Evolutionary conservation across 2,329 filamentous ascomycete species (phyloP).

Genomic region (Beauveria caledonica): DNA sequence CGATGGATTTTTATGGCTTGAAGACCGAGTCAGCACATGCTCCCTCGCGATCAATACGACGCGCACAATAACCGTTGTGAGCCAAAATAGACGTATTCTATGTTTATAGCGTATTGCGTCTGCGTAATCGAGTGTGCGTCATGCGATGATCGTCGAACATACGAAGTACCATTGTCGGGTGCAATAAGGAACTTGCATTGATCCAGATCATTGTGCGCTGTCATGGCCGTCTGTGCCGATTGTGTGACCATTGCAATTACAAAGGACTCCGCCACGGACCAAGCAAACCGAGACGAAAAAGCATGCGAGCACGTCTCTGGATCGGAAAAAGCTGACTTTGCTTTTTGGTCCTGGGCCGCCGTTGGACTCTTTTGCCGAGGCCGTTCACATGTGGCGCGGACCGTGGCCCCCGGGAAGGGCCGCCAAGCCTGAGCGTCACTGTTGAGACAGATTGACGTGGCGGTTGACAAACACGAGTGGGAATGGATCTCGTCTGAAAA

Average conservation of each 20-base stretch:
- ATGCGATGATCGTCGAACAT: neutral
- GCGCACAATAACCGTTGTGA: neutral
- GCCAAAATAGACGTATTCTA: neutral
- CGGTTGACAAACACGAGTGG: too few relatives aligned
- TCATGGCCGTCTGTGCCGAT: neutral
- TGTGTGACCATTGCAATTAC: neutral
- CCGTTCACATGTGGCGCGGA: constrained; percentile 10
- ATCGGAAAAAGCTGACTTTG: neutral
- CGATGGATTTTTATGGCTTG: neutral
- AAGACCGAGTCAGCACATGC: neutral
- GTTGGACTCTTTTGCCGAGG: constrained; percentile 3
- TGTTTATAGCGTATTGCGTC: too few relatives aligned
- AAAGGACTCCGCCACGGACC: neutral
- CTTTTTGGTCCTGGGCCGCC: neutral
- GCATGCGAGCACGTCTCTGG: neutral
- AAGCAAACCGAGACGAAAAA: neutral
- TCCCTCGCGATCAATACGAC: neutral
- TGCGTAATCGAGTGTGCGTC: neutral
- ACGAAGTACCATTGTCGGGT: neutral
- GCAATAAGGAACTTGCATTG: neutral
- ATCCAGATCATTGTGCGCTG: neutral
- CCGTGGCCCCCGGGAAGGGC: constrained; percentile 9
- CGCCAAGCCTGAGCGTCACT: neutral
- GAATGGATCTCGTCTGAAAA: too few relatives aligned
- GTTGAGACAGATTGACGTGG: too few relatives aligned